phyloP scores from a whole-genome alignment of 352 stramenopile genomes.

The Nothophytophthora sp. region DNA sequence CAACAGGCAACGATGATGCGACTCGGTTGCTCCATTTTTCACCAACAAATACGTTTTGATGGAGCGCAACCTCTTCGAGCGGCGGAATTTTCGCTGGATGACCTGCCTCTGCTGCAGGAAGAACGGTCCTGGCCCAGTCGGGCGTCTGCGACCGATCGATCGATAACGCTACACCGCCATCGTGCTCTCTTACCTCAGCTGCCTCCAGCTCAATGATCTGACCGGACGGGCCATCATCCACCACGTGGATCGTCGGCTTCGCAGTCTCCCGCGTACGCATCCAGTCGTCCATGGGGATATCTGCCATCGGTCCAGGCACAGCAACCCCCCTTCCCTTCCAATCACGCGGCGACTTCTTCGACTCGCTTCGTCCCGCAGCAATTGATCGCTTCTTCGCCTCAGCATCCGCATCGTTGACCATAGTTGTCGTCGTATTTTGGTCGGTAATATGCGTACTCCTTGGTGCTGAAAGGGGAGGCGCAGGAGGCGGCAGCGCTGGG shows the following conservation, averaged over 20 bases:
- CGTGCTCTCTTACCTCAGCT: not conserved
- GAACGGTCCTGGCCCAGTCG: conserved; percentile 51
- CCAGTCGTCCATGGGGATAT: conserved; percentile 70
- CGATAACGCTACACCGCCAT: conserved; percentile 8
- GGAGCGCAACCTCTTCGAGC: not conserved
- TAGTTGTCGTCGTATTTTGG: not conserved
- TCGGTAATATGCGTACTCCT: not conserved
- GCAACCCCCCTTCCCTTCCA: conserved; percentile 56
- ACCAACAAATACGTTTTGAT: not conserved
- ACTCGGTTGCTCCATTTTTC: conserved; percentile 21
- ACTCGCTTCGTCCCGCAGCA: conserved; percentile 1
- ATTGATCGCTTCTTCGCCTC: not conserved
- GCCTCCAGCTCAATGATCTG: not conserved
- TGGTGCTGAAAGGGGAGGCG: conserved; percentile 22
- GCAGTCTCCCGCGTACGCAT: conserved; percentile 66
- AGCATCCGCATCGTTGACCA: not conserved
- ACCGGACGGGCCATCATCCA: conserved; percentile 6
- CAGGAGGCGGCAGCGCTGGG: conserved; percentile 26
- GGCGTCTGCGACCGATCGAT: conserved; percentile 66
- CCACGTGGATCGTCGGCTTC: conserved; percentile 42
- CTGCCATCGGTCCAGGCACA: conserved; percentile 50
- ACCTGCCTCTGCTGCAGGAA: not conserved
- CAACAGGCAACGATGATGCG: not conserved
- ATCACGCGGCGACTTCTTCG: conserved; percentile 23
- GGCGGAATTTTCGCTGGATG: conserved; percentile 12